Evolutionary conservation across 148 eudicot genomes (phyloP).

Genomic region (Polygonum maritimum): DNA sequence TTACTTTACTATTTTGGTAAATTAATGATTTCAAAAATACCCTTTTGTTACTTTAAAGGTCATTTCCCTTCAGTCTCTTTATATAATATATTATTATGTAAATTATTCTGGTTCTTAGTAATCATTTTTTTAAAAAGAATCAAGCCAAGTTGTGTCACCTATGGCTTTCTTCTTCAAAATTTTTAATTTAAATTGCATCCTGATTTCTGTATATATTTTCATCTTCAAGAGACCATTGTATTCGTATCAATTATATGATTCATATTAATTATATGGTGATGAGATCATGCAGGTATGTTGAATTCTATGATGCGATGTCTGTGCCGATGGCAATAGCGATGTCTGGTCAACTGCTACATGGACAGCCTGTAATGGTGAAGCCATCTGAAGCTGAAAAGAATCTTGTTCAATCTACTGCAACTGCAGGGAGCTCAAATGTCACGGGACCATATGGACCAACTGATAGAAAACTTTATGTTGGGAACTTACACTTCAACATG

Average conservation of each 20-base stretch:
- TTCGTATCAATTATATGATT: conserved; percentile 18
- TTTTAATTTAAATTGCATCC: conserved; percentile 26
- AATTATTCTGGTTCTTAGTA: conserved; percentile 27
- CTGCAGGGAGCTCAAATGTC: conserved; percentile 53
- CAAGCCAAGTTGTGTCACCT: conserved; percentile 33
- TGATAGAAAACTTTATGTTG: conserved; percentile 93
- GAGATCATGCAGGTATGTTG: conserved; percentile 60
- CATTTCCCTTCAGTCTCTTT: neutral
- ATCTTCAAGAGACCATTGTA: conserved; percentile 6
- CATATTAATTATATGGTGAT: conserved; percentile 13
- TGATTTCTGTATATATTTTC: conserved; percentile 25
- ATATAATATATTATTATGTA: neutral
- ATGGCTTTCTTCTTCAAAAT: conserved; percentile 27
- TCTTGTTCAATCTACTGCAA: conserved; percentile 82
- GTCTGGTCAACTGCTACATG: conserved; percentile 80
- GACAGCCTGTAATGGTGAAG: conserved; percentile 98
- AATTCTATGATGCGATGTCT: conserved; percentile 86
- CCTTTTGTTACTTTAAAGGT: neutral
- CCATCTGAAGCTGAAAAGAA: conserved; percentile 99
- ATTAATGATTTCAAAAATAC: neutral
- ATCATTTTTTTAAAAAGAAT: conserved; percentile 38
- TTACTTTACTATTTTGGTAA: neutral
- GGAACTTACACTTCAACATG: conserved; percentile 95
- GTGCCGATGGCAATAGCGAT: conserved; percentile 98
- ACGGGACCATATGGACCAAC: conserved; percentile 86